phyloP scores from a whole-genome alignment of 371 early-diverging fungal genomes.

The Dichotomocladium elegans region DNA sequence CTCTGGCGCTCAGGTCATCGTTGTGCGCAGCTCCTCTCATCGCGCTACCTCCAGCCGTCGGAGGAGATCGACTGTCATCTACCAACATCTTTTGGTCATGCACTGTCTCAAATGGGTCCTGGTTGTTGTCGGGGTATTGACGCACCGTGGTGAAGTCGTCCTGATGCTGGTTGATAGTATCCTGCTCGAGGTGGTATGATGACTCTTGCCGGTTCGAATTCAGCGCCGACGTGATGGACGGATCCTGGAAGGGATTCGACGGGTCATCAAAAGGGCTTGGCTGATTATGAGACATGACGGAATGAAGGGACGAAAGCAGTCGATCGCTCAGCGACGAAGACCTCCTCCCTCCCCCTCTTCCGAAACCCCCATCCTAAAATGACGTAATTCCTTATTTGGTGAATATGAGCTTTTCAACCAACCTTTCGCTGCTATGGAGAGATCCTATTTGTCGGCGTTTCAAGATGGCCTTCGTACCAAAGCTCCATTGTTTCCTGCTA shows the following conservation, averaged over 20 bases:
- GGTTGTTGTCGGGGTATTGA: conserved; percentile 29
- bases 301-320: background rate
- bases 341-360: too few species aligned
- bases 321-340: background rate
- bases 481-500: too few species aligned
- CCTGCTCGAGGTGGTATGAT: conserved; percentile 19
- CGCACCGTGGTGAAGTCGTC: conserved; percentile 33
- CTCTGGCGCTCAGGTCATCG: conserved; percentile 25
- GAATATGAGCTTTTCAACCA: too few species aligned
- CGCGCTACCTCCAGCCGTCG: background rate
- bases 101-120: conserved; percentile 27
- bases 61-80: conserved; percentile 2
- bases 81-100: conserved; percentile 7
- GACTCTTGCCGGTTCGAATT: conserved; percentile 29
- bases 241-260: conserved; percentile 63
- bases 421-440: too few species aligned
- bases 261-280: conserved; percentile 53
- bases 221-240: conserved; percentile 49
- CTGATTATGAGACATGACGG: conserved; percentile 11
- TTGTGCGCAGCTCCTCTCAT: background rate
- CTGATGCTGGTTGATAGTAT: conserved; percentile 7
- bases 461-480: too few species aligned
- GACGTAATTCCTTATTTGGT: too few species aligned
- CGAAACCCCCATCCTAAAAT: too few species aligned
- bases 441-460: too few species aligned